These are phyloP conservation scores for Candida fluviatilis DNA, from an alignment of 805 yeast genomes.

Conservation along the genomic window DNA sequence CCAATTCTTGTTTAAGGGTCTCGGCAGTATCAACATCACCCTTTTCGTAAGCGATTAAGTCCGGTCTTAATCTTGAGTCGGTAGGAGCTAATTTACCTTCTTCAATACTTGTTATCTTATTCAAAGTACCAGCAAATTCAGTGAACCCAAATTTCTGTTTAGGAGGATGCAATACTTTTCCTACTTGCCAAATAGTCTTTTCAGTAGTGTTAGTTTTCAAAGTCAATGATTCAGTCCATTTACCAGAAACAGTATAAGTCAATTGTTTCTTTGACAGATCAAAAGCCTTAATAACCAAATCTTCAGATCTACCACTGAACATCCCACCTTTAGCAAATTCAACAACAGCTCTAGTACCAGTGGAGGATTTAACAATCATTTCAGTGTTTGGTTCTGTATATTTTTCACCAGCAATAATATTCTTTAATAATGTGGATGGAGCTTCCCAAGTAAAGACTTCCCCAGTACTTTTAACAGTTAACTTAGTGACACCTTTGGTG, in stretches of 20 bases:
- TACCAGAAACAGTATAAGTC: slow-evolving; percentile 55
- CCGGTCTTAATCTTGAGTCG: slow-evolving; percentile 90
- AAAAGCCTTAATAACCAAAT: slow-evolving; percentile 42
- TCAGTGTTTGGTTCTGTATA: slow-evolving; percentile 82
- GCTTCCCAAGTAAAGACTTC: slow-evolving; percentile 78
- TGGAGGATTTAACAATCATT: slow-evolving; percentile 61
- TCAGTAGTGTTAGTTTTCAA: slow-evolving; percentile 40
- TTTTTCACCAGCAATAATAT: slow-evolving; percentile 91
- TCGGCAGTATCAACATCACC: slow-evolving; percentile 76
- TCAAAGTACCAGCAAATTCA: slow-evolving; percentile 72
- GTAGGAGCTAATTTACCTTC: slow-evolving; percentile 66
- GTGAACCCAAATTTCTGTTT: slow-evolving; percentile 81
- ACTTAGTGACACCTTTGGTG: slow-evolving; percentile 64
- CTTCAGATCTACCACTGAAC: slow-evolving; percentile 81
- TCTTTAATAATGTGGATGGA: slow-evolving; percentile 79
- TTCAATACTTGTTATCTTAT: slow-evolving; percentile 74
- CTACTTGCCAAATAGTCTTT: slow-evolving; percentile 64
- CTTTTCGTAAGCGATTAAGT: slow-evolving; percentile 65
- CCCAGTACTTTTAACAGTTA: slow-evolving; percentile 56
- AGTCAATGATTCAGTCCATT: slow-evolving; percentile 73
- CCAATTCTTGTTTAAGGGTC: slow-evolving; percentile 58
- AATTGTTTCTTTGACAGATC: slow-evolving; percentile 32
- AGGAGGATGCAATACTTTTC: slow-evolving; percentile 55
- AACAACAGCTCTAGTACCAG: slow-evolving; percentile 66
- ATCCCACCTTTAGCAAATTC: slow-evolving; percentile 79